Evolutionary conservation across 306 rosid species (phyloP), one percentile per base, ranked within the genome.

Genomic region (Quercus robur): DNA sequence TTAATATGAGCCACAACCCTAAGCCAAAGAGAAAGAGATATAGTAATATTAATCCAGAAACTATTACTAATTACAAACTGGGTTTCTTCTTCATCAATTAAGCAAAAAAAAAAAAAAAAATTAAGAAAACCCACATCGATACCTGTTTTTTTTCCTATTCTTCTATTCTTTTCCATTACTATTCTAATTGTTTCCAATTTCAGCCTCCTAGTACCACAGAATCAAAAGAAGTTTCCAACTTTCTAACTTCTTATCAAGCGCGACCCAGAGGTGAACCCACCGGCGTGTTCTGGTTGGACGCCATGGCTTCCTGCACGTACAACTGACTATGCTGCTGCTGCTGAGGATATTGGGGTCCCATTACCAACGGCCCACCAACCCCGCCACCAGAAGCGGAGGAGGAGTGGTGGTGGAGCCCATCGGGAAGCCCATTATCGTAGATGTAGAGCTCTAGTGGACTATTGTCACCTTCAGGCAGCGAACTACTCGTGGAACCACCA

Each of bases 261-360:
- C 54, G 75, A 11, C 25, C 79, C 52, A 8, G 76, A 2, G 87
- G 85, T 30, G 78, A 86, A 20, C 76, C 80, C 12, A 41, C 75
- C 0, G 77, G 78, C 4, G 81, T 73, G 81, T 63, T 75, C 75
- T 72, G 82, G 76, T 75, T 82, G 13, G 84, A 78, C 19, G 82
- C 83, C 82, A 78, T 77, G 57, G 72, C 81, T 72, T 73, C 88
- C 61, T 55, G 84, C 52, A 68, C 28, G 6, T 78, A 80, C 23
- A 71, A 15, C 7, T 78, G 76, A 20, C 35, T 64, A 26, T 77
- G 57, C 33, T 25, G 73, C 33, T 25, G 73, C 75, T 28, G 74
- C 71, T 59, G 58, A 61, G 56, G 57, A 33, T 67, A 67, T 3
- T 13, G 13, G 14, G 21, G 23, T 64, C 23, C 46, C 20, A 64